phyloP scores from a whole-genome alignment of 306 rosid genomes.

The Glycyrrhiza uralensis region DNA sequence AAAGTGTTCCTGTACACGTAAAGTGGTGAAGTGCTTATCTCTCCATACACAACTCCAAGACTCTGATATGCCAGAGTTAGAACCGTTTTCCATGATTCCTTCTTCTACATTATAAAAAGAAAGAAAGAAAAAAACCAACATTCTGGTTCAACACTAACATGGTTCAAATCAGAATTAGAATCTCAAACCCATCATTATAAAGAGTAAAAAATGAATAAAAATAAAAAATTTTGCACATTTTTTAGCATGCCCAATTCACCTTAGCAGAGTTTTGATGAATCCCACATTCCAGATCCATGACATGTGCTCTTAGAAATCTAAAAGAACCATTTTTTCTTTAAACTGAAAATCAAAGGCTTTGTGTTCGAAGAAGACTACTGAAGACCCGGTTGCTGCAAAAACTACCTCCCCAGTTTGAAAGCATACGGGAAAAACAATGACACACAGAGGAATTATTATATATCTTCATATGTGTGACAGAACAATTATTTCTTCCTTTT shows the following conservation, averaged over 20 bases:
- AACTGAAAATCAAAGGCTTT: conserved; percentile 14
- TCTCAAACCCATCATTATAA: no score
- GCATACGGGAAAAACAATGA: background rate
- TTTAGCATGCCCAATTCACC: conserved; percentile 42
- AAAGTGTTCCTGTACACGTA: conserved; percentile 83
- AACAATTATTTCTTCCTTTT: no score
- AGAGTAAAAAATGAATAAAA: no score
- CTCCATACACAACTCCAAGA: conserved; percentile 95
- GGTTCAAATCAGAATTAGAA: conserved; percentile 21
- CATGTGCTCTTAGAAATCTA: conserved; percentile 33
- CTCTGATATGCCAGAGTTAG: conserved; percentile 89
- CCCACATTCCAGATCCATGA: conserved; percentile 81
- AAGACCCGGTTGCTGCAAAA: conserved; percentile 28
- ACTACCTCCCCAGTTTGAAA: conserved; percentile 2
- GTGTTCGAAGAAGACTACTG: no score
- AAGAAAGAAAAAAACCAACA: conserved; percentile 15
- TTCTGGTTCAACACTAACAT: conserved; percentile 6
- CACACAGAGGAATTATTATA: background rate
- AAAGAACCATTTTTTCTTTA: conserved; percentile 45
- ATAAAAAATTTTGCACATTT: background rate
- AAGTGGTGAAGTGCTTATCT: conserved; percentile 88
- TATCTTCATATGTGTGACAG: no score
- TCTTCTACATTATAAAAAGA: conserved; percentile 37
- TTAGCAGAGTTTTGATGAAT: conserved; percentile 38
- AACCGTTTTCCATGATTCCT: conserved; percentile 72